Percentiles rank a stretch among this genome's conserved stretches.
Evolutionary conservation across 768 basidiomycete genomes (phyloP).

Genomic region (Amanita rubescens): DNA sequence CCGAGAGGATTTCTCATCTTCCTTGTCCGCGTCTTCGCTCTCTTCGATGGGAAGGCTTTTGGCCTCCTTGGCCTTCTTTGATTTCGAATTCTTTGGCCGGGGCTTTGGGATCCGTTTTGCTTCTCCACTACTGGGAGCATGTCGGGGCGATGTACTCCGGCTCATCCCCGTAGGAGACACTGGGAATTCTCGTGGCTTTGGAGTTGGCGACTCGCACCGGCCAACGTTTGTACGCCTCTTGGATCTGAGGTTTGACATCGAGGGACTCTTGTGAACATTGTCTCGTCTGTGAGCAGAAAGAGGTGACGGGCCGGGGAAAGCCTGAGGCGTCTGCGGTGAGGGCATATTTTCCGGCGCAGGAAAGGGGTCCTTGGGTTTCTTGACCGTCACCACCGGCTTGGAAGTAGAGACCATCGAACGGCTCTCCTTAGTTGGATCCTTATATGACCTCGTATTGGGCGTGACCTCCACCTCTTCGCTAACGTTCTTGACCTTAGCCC

Average conservation of each 20-base stretch:
- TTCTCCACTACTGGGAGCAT: neutral
- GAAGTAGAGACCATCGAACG: neutral
- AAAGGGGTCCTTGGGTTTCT: neutral
- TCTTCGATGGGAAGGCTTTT: neutral
- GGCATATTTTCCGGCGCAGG: neutral
- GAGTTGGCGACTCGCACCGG: neutral
- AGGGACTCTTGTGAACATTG: conserved; percentile 2
- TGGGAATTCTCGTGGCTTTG: neutral
- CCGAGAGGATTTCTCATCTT: conserved; percentile 7
- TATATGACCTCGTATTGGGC: neutral
- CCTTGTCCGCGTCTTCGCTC: neutral
- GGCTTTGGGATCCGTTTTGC: neutral
- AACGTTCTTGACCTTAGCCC: neutral
- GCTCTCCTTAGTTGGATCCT: neutral
- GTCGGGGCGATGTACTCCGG: neutral
- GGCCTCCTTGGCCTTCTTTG: conserved; percentile 27
- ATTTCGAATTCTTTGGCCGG: conserved; percentile 18
- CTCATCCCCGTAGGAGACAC: neutral
- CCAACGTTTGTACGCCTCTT: neutral
- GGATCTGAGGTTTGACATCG: conserved; percentile 2
- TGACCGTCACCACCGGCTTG: neutral
- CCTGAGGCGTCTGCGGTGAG: neutral
- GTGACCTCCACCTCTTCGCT: neutral
- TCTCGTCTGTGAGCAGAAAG: neutral
- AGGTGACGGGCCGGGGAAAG: neutral